Base-by-base conservation (phyloP, 331 rosid species). In the Cydonia oblonga region DNA sequence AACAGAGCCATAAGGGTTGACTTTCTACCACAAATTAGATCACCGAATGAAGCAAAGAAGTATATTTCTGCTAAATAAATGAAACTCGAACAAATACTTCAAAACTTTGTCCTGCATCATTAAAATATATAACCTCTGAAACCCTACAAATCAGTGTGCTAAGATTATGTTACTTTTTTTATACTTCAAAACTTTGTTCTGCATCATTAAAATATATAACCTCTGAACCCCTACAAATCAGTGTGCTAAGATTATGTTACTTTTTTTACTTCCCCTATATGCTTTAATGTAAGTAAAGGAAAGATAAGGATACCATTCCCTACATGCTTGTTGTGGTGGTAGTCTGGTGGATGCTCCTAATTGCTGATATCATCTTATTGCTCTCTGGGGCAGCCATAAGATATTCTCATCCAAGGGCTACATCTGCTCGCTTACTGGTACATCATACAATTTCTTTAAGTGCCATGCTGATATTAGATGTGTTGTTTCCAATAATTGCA, bases 401-500 rank as follows among this genome's bases (percentile, higher is more conserved):
- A 49, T 49, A 18, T 49, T 49, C 56, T 49, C 56, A 49, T 22
- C 60, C 38, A 66, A 68, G 72, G 33, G 15, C 10, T 32, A 40
- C 54, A 69, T 75, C 51, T 72, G 71, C n/a, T 71, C 77, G 62
- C 28, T 20, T 22, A 64, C 63, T 28, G 46, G 68, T 61, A 35
- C 53, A 62, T 71, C 29, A 46, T 49, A 15, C 63, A 76, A 40
- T 35, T 60, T n/a, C n/a, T 40, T 32, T 5, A 12, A 5, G 72
- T 52, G 44, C 56, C 59, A 33, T 74, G 74, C 84, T 81, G 73
- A 81, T 12, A 44, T 72, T 20, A 54, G 60, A 80, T 71, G 7
- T 82, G 75, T 80, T 71, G 42, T 62, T 68, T 86, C 72, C 78
- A 61, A 61, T 72, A 61, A 61, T 72, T 91, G 96, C 97, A 95